Evolutionary conservation across 805 yeast species (phyloP), one percentile per base, ranked within the genome.

Genomic region (Osmozyma mogii): DNA sequence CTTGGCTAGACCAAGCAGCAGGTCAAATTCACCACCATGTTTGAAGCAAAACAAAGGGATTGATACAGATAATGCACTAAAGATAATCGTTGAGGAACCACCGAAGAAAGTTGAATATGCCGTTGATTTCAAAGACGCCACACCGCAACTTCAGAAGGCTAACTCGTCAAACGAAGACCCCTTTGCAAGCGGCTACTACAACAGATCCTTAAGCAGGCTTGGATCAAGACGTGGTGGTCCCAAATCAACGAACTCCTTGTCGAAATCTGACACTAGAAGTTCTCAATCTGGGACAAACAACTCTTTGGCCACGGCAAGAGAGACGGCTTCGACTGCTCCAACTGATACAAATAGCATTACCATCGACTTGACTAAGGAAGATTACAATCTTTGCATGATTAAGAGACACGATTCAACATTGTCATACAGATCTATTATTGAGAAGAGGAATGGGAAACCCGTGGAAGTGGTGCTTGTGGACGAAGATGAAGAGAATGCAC

Each of bases 381-480:
- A 46, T 19, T 64, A 59, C 34, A 61, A 61, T 28, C 46, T 61
- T 8, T 58, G 58, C 38, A 47, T 54, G 41, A 43, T 64, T 5
- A 52, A 54, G 35, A 43, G 70, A 25, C 43, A 49, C 9, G 49
- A 58, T 32, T 56, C 68, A 4, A 45, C 52, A 1, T 46, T 40
- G 5, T 59, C 68, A 1, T 64, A 63, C 37, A 50, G 38, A 34
- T 62, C 68, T 1, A 58, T 58, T 2, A 62, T 60, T 2, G 68
- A 64, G 28, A 54, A 45, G 29, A 52, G 43, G 15, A 55, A 54
- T 15, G 70, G 69, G 3, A 56, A 51, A 32, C 52, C 54, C 9
- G 58, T 63, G 0, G 70, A 64, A 31, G 67, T 64, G 5, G 68
- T 64, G 2, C 39, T 63, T 23, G 68, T 64, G 4, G 68, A 62